A percentile compares a stretch with the other conserved stretches of the same genome.
phyloP scores from a whole-genome alignment of 2,329 filamentous ascomycete species.

The Pestalotiopsis sp. region DNA sequence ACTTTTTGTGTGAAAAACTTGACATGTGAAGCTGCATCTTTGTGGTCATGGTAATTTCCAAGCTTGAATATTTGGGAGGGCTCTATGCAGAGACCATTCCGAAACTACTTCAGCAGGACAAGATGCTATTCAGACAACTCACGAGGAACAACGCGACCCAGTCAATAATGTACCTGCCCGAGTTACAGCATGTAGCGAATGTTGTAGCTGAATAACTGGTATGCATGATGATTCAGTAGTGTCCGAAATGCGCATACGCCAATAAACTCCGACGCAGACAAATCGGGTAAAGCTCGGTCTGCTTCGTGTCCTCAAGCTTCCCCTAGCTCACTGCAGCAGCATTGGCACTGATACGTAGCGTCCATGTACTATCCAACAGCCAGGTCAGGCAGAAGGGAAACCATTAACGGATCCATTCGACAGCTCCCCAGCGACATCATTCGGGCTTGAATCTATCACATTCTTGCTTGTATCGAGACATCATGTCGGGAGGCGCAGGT shows the following conservation, averaged over 20 bases:
- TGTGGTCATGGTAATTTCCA: neutral
- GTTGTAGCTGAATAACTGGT: too few relatives aligned
- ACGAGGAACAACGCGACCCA: too few relatives aligned
- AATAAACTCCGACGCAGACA: neutral
- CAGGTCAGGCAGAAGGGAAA: constrained; percentile 10
- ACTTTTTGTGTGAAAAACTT: too few relatives aligned
- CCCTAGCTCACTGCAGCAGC: constrained; percentile 2
- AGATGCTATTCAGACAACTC: neutral
- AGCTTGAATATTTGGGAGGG: neutral
- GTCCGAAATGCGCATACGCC: neutral
- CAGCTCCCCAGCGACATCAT: neutral
- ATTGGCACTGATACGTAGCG: constrained; percentile 3
- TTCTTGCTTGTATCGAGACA: neutral
- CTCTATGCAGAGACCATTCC: neutral
- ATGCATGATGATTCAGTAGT: too few relatives aligned
- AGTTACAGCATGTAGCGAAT: too few relatives aligned
- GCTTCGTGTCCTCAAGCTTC: constrained; percentile 25
- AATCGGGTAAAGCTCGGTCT: constrained; percentile 27
- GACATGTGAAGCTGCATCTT: neutral
- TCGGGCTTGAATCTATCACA: neutral
- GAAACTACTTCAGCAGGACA: neutral
- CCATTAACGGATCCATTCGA: neutral
- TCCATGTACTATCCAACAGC: neutral
- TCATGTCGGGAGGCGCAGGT: constrained; percentile 73
- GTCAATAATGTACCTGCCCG: too few relatives aligned